A percentile compares a stretch with the other conserved stretches of the same genome.
Conservation (phyloP, 441 rosid species). For the Populus tomentosa region DNA sequence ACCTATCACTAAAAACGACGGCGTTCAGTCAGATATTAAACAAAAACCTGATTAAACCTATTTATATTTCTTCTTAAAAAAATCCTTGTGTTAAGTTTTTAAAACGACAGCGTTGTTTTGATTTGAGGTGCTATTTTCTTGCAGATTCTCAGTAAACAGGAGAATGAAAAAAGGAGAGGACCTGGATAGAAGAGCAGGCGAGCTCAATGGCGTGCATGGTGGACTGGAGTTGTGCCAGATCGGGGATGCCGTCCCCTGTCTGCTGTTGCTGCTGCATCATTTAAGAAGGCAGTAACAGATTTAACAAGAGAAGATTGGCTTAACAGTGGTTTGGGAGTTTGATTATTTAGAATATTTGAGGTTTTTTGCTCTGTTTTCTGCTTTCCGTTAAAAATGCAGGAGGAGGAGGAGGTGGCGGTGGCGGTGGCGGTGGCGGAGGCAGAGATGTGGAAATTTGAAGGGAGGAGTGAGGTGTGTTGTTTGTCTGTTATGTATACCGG, state of each 20-base stretch:
- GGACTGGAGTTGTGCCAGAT: conserved; percentile 71
- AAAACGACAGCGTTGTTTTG: neutral
- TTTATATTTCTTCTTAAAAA: neutral
- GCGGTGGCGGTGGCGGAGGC: neutral
- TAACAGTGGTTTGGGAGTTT: neutral
- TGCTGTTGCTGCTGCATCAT: conserved; percentile 22
- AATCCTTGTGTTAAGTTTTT: neutral
- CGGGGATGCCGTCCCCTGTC: conserved; percentile 26
- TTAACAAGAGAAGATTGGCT: neutral
- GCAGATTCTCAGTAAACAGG: no score
- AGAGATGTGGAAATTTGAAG: neutral
- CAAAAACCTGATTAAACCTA: neutral
- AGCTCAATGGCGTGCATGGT: conserved; percentile 92
- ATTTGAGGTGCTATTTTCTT: neutral
- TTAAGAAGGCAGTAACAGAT: neutral
- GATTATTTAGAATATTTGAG: neutral
- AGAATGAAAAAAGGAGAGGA: conserved; percentile 6
- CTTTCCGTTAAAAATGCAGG: neutral
- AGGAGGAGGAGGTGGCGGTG: neutral
- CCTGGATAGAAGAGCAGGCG: conserved; percentile 94
- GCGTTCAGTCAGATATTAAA: neutral
- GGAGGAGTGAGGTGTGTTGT: neutral
- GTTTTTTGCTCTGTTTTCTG: neutral
- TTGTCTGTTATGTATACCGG: neutral
- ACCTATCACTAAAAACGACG: neutral